Base-by-base conservation (phyloP, 2,329 filamentous ascomycete species). In the Trichoderma oligosporum region DNA sequence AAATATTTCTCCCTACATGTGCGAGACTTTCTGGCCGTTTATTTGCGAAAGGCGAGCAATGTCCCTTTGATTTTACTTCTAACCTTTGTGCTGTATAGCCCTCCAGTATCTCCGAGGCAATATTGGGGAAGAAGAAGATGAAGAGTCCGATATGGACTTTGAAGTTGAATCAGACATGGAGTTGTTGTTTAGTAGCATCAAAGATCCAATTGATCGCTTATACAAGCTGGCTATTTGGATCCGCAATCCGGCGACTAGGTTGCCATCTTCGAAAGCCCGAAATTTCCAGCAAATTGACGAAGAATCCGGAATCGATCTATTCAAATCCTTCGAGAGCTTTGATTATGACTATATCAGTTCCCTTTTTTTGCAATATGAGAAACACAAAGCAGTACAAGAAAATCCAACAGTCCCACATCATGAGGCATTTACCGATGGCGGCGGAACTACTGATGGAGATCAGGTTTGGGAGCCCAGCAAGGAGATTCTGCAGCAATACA, bases 141-240 rank as follows among this genome's bases (percentile, higher is more conserved):
- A 44, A 11, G 46, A 29, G 1, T 46, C 29, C 5, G 55, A 57
- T 24, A 31, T 12, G 8, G 46, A 57, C 12, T 57, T 38, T 12
- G 47, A 53, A 5, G 12, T 24, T n/a, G 47, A 45, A 16, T 57
- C 47, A 4, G 47, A 52, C 16, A 44, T 45, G n/a, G 55, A 52
- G 12, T 7, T 57, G 1, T 47, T 57, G 5, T 38, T 52, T 27
- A 47, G 31, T 1, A 35, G 55, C 18, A 24, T 57, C 27, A 57
- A 39, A 12, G 55, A 57, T 22, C 55, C 55, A 1, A 53, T 57
- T 27, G 55, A 53, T 53, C 46, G 55, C 9, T 12, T 57, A 8
- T 57, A 44, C 41, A 57, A 57, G 47, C 29, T 57, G 14, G 48
- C 55, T 7, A 36, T 48, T 12, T 57, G 47, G 55, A 57, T 57